Evolutionary conservation across 2,329 filamentous ascomycete genomes (phyloP).

Genomic region (Fusarium pseudocircinatum): DNA sequence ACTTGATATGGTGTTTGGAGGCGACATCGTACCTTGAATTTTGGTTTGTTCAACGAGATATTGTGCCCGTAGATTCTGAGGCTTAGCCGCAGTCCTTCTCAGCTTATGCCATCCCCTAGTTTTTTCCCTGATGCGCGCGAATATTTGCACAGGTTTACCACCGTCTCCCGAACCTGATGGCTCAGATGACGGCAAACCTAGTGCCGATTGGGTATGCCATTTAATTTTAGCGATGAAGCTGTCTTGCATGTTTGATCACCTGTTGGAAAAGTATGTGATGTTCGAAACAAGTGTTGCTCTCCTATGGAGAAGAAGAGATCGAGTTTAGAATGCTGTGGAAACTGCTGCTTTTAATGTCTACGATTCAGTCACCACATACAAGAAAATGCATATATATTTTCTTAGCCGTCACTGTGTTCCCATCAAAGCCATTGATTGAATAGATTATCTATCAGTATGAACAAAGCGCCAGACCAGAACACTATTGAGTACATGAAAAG

Average conservation of each 20-base stretch:
- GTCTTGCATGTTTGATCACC: not conserved
- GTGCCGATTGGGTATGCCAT: not conserved
- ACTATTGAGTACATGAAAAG: not conserved
- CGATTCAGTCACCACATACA: not conserved
- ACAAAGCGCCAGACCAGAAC: constrained; percentile 5
- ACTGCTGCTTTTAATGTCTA: not conserved
- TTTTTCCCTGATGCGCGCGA: not conserved
- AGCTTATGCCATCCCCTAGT: not conserved
- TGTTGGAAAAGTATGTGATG: not conserved
- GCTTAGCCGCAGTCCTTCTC: not conserved
- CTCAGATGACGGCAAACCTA: not conserved
- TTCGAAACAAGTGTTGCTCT: not conserved
- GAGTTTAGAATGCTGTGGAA: not conserved
- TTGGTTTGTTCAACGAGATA: not conserved
- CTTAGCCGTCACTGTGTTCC: not conserved
- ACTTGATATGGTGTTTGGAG: not conserved
- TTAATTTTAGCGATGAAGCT: not conserved
- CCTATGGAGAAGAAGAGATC: not conserved
- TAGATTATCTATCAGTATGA: not conserved
- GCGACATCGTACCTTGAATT: not conserved
- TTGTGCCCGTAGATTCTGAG: not conserved
- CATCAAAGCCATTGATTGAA: not conserved
- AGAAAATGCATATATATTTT: not conserved
- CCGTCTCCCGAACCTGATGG: not conserved
- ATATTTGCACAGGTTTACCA: not conserved